phyloP scores from a whole-genome alignment of 2,329 filamentous ascomycete genomes.

The Alternaria ethzedia region DNA sequence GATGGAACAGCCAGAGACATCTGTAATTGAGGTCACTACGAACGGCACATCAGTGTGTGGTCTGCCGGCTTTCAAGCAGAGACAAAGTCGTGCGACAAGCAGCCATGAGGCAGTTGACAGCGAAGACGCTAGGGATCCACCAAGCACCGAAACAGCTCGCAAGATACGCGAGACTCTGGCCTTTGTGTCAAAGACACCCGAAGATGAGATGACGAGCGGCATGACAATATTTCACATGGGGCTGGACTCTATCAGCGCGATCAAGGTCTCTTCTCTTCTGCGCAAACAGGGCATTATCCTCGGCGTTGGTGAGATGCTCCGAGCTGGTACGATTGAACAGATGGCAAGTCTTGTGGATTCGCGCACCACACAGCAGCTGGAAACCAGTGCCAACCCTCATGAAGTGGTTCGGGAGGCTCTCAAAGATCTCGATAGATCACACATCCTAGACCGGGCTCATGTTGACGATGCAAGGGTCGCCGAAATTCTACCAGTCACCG shows the following conservation, averaged over 20 bases:
- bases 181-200: conserved; percentile 65
- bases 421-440: conserved; percentile 46
- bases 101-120: too few relatives aligned
- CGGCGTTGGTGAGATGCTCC: conserved; percentile 74
- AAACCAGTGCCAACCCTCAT: conserved; percentile 1
- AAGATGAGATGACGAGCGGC: conserved; percentile 63
- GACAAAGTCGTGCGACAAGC: background rate
- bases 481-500: conserved; percentile 69
- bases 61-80: conserved; percentile 54
- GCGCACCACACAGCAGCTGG: conserved; percentile 1
- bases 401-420: conserved; percentile 33
- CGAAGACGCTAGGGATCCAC: background rate
- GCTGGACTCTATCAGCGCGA: conserved; percentile 89
- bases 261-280: conserved; percentile 78
- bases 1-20: conserved; percentile 54
- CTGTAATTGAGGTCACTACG: conserved; percentile 62
- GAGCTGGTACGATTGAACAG: conserved; percentile 66
- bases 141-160: conserved; percentile 44
- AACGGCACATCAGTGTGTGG: conserved; percentile 69
- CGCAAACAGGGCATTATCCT: conserved; percentile 68
- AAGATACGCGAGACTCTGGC: conserved; percentile 57
- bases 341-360: conserved; percentile 60
- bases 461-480: conserved; percentile 60
- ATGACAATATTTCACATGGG: conserved; percentile 83
- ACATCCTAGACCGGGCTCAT: conserved; percentile 50